Evolutionary conservation across 2,329 filamentous ascomycete genomes (phyloP).

Genomic region (Pezicula rhizophila): DNA sequence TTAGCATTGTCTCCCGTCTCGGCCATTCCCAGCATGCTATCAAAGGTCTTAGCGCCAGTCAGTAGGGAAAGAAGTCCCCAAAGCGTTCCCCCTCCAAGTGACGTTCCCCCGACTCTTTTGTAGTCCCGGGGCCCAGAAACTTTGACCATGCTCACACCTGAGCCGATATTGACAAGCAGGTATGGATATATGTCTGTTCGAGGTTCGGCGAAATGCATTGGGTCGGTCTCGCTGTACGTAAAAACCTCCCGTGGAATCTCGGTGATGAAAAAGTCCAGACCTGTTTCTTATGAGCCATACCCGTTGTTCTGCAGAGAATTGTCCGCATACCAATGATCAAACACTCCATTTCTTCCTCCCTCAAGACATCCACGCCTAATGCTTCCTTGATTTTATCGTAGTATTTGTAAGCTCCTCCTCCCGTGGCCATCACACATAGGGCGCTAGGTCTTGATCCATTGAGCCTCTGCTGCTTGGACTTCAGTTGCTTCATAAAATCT

Average conservation of each 20-base stretch:
- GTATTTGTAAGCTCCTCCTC: slow-evolving; percentile 93
- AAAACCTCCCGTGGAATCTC: slow-evolving; percentile 97
- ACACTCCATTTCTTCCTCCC: slow-evolving; percentile 98
- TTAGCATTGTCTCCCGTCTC: slow-evolving; percentile 86
- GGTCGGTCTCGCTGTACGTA: slow-evolving; percentile 84
- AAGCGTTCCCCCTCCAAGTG: slow-evolving; percentile 90
- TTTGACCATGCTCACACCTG: slow-evolving; percentile 94
- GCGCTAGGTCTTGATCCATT: slow-evolving; percentile 68
- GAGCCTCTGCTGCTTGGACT: slow-evolving; percentile 71
- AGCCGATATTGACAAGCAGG: slow-evolving; percentile 95
- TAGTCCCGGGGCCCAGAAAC: slow-evolving; percentile 84
- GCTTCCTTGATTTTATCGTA: slow-evolving; percentile 84
- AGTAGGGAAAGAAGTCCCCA: slow-evolving; percentile 91
- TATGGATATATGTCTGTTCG: slow-evolving; percentile 88
- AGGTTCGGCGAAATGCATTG: slow-evolving; percentile 81
- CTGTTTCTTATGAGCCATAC: slow-evolving; percentile 34
- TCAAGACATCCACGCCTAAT: slow-evolving; percentile 78
- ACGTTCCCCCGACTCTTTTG: slow-evolving; percentile 89
- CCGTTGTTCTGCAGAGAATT: slow-evolving; percentile 1
- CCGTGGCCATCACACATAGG: slow-evolving; percentile 90
- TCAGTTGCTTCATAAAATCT: slow-evolving; percentile 80
- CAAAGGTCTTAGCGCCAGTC: slow-evolving; percentile 91
- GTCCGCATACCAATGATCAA: slow-evolving; percentile 71
- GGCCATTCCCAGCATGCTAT: slow-evolving; percentile 92
- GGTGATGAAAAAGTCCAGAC: slow-evolving; percentile 97